phyloP scores from a whole-genome alignment of 805 yeast genomes.

The Nakazawaea ambrosiae region DNA sequence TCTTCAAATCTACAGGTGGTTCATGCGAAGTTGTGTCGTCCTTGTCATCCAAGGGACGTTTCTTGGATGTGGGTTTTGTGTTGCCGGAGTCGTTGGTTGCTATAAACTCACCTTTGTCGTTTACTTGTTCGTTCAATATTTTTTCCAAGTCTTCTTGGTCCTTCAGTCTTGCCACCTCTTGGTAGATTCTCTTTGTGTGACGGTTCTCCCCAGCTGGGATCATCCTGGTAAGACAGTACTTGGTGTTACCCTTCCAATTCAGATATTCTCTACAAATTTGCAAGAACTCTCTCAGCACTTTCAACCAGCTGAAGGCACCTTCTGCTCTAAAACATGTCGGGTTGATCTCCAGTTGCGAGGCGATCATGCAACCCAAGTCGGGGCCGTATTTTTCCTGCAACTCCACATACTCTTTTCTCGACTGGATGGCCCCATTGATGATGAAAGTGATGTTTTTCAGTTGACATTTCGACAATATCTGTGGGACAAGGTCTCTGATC shows the following conservation, averaged over 20 bases:
- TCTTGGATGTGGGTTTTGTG: too few relatives aligned
- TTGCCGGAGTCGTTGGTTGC: too few relatives aligned
- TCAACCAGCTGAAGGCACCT: constrained; percentile 45
- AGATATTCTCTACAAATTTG: constrained; percentile 46
- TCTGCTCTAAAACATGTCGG: constrained; percentile 60
- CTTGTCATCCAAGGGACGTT: not conserved
- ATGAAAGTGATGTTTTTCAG: constrained; percentile 62
- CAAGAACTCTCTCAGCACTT: constrained; percentile 48
- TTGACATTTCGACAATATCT: constrained; percentile 55
- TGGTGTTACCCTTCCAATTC: constrained; percentile 66
- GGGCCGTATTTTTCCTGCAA: constrained; percentile 45
- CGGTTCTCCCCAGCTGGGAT: constrained; percentile 40
- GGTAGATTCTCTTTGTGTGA: constrained; percentile 39
- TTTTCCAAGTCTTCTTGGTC: constrained; percentile 41
- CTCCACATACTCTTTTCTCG: constrained; percentile 43
- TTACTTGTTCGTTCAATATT: constrained; percentile 28
- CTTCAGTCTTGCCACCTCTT: constrained; percentile 47
- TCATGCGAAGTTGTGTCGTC: not conserved
- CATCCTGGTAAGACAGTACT: constrained; percentile 72
- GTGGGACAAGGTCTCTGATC: constrained; percentile 58
- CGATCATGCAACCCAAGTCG: constrained; percentile 88
- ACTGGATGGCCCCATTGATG: constrained; percentile 71
- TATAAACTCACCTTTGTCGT: not conserved
- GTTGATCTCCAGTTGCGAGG: constrained; percentile 82
- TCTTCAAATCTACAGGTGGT: not conserved